phyloP scores from a whole-genome alignment of 2,329 filamentous ascomycete genomes.

The Aspergillus sp. region DNA sequence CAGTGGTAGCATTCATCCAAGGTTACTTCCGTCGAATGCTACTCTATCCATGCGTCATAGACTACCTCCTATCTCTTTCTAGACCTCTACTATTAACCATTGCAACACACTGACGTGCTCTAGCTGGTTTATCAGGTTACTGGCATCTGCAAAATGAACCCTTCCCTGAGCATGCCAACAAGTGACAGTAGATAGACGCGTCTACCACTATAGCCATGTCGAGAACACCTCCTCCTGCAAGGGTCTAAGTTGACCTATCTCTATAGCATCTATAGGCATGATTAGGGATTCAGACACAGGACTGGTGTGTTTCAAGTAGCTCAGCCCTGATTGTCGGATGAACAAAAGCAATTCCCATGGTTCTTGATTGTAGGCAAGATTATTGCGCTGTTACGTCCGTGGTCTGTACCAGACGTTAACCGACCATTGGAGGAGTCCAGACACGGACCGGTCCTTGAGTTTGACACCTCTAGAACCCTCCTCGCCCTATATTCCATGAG shows the following conservation, averaged over 20 bases:
- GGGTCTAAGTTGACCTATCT: neutral
- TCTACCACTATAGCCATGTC: neutral
- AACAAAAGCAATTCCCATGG: neutral
- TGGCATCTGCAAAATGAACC: no score
- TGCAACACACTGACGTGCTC: conserved; percentile 17
- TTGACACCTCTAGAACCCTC: conserved; percentile 5
- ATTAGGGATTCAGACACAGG: neutral
- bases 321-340: neutral
- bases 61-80: neutral
- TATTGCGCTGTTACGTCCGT: conserved; percentile 17
- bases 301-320: neutral
- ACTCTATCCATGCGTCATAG: conserved; percentile 26
- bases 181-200: neutral
- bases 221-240: neutral
- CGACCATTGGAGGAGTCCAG: conserved; percentile 8
- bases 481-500: conserved; percentile 10
- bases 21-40: conserved; percentile 19
- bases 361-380: neutral
- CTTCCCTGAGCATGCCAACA: neutral
- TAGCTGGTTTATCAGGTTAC: neutral
- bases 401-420: conserved; percentile 2
- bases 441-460: neutral
- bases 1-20: neutral
- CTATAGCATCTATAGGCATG: neutral
- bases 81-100: neutral